Conservation (phyloP, 768 basidiomycete genomes). For the Phaeotremella fagi region DNA sequence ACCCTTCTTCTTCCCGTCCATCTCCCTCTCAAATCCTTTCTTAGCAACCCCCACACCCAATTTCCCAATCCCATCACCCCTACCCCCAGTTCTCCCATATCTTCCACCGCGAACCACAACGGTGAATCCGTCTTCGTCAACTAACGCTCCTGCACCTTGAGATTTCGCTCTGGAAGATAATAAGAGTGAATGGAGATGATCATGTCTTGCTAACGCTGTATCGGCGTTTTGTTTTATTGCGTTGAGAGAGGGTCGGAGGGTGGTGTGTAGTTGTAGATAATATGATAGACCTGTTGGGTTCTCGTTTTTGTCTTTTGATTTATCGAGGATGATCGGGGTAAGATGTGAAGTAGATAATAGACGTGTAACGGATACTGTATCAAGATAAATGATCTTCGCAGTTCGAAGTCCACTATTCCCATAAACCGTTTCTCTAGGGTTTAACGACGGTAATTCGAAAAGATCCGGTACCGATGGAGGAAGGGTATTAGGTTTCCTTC, state of each 20-base stretch:
- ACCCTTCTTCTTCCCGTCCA: conserved; percentile 57
- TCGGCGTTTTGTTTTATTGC: conserved; percentile 73
- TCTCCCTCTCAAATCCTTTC: conserved; percentile 55
- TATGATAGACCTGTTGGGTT: conserved; percentile 68
- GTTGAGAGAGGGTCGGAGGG: conserved; percentile 71
- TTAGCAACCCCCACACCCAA: conserved; percentile 66
- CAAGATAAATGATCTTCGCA: conserved; percentile 70
- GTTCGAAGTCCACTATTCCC: conserved; percentile 52
- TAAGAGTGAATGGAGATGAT: conserved; percentile 58
- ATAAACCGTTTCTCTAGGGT: conserved; percentile 60
- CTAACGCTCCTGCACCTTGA: conserved; percentile 72
- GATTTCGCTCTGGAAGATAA: conserved; percentile 28
- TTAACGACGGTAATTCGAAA: conserved; percentile 57
- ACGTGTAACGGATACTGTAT: conserved; percentile 64
- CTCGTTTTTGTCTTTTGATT: conserved; percentile 55
- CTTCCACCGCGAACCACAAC: conserved; percentile 87
- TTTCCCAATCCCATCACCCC: conserved; percentile 63
- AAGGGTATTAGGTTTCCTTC: conserved; percentile 46
- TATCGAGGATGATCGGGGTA: conserved; percentile 39
- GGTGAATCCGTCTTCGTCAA: conserved; percentile 93
- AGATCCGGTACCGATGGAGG: conserved; percentile 54
- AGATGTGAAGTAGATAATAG: conserved; percentile 51
- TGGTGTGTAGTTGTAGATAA: conserved; percentile 61
- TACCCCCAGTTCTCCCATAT: conserved; percentile 81
- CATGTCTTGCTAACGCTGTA: conserved; percentile 68